These are phyloP conservation scores for Tremella fuciformis DNA, from an alignment of 768 basidiomycete genomes.

Conservation along the genomic window DNA sequence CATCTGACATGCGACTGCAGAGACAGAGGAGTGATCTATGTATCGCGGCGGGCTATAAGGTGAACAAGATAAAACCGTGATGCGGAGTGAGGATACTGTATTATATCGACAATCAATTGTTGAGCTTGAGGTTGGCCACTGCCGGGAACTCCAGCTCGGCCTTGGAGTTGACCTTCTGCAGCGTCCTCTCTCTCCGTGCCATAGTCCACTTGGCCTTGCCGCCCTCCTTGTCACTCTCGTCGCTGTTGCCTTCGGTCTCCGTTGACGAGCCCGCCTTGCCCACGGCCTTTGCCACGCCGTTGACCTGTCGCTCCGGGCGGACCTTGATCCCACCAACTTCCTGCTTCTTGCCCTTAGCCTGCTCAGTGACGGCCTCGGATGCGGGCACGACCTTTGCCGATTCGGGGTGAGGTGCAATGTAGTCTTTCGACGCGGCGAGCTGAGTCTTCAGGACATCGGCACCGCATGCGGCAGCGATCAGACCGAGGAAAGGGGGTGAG, in stretches of 20 bases:
- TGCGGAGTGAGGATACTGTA: too few species aligned
- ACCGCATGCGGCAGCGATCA: conserved; percentile 76
- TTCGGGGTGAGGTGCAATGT: conserved; percentile 50
- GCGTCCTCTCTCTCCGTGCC: background rate
- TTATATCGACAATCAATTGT: too few species aligned
- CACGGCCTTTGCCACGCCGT: background rate
- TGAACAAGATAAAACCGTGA: too few species aligned
- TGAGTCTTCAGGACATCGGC: conserved; percentile 66
- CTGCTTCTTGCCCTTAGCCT: conserved; percentile 41
- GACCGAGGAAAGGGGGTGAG: conserved; percentile 93
- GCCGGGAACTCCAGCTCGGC: background rate
- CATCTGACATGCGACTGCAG: too few species aligned
- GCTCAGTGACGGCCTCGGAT: conserved; percentile 40
- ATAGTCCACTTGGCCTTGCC: background rate
- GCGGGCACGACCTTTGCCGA: conserved; percentile 46
- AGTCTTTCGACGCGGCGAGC: conserved; percentile 61
- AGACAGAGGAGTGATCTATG: too few species aligned
- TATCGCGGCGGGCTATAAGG: too few species aligned
- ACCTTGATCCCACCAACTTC: conserved; percentile 32
- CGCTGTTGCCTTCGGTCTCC: background rate
- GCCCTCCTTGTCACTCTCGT: background rate
- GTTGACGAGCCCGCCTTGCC: background rate
- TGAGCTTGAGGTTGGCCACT: background rate
- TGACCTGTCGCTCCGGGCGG: conserved; percentile 9
- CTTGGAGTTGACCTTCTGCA: conserved; percentile 1